Base-by-base conservation (phyloP, 148 eudicot genomes). In the Vaccinium macrocarpon region DNA sequence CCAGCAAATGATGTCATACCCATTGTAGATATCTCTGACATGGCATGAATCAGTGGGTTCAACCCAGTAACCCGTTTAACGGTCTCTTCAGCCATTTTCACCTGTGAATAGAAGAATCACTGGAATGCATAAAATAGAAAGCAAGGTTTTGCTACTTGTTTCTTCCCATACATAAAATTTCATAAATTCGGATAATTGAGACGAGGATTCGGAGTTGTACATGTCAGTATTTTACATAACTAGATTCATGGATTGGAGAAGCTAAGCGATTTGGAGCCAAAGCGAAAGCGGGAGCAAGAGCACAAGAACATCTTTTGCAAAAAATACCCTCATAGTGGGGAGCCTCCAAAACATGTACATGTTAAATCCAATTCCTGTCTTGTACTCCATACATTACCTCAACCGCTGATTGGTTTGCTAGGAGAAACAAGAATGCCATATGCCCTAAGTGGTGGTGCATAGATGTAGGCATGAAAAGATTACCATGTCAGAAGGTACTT, bases 41-140 rank as follows among this genome's bases (percentile, higher is more conserved):
- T 91, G 25, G 96, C 91, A 87, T 93, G 99, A 79, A 94, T 88
- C 76, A 95, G 82, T 6, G 98, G 93, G 84, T 92, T 93, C 90
- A 95, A 89, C 57, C 98, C 98, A 4, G 99, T 97, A 5, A 92
- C 92, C 87, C 98, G 88, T 85, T 97, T 97, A 15, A 97, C 99
- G 6, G 94, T 91, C 86, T 95, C 99, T 88, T 97, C 99, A 5
- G 99, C 99, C 98, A 95, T 95, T 89, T 97, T 97, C 66, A 97
- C 99, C 99, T 97, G 91, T 59, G 82, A 19, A 61, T 49, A 84
- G 62, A 38, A 80, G 35, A 12, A 46, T 21, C 18, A 80, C 11
- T 3, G 15, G 46, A 76, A 29, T 25, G 57, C 6, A 62, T 42
- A 79, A 71, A 68, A 84, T 5, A 27, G 13, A 64, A 32, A 62